A percentile compares a stretch with the other conserved stretches of the same genome.
Conservation (phyloP, 75 land plant species). For the Picea glauca region DNA sequence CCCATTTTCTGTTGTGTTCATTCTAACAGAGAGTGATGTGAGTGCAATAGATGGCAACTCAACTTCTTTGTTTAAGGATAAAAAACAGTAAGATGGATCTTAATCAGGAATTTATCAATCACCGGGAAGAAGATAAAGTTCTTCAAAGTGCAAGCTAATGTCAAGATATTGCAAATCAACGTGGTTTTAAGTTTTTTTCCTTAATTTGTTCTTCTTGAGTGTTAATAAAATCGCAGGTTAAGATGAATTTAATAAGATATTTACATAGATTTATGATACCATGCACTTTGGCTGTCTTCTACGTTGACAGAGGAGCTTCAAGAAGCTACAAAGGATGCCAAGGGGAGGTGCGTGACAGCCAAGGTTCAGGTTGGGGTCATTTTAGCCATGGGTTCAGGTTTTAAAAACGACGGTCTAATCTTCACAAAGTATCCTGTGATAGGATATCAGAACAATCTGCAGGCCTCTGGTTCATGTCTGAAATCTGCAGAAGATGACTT, state of each 20-base stretch:
- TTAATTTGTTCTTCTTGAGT: too few species aligned
- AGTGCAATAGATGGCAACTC: too few species aligned
- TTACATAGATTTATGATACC: background rate
- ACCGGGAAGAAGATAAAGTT: too few species aligned
- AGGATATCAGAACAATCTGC: conserved; percentile 55
- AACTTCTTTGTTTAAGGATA: too few species aligned
- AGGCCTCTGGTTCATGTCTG: conserved; percentile 57
- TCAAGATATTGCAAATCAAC: too few species aligned
- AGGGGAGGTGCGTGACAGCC: conserved; percentile 12
- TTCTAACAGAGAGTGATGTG: too few species aligned
- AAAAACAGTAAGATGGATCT: too few species aligned
- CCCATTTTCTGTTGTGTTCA: too few species aligned
- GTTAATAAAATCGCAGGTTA: too few species aligned
- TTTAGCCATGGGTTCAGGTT: conserved; percentile 24
- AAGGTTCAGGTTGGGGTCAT: background rate
- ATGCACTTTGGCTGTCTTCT: background rate
- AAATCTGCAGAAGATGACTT: conserved; percentile 15
- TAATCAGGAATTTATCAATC: too few species aligned
- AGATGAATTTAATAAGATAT: background rate
- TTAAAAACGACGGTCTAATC: conserved; percentile 35
- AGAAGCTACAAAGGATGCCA: conserved; percentile 27
- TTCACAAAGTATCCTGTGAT: conserved; percentile 73
- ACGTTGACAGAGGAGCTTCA: conserved; percentile 35
- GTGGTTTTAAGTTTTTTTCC: too few species aligned
- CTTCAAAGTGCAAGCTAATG: too few species aligned